Evolutionary conservation across 371 early-diverging fungal species (phyloP).

Genomic region (Lichtheimia hyalospora): DNA sequence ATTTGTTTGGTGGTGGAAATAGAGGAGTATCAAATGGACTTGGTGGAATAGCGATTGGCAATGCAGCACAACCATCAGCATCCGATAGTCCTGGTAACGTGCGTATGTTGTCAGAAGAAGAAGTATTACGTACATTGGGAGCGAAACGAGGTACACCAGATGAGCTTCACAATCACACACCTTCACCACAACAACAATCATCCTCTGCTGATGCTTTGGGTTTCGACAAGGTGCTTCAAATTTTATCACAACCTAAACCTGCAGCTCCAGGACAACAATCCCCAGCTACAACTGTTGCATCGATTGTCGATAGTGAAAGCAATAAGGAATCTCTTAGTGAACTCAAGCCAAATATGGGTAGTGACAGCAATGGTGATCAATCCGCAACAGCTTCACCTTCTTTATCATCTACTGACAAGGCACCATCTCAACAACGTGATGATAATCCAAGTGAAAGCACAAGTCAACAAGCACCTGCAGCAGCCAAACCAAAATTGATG

Average conservation of each 20-base stretch:
- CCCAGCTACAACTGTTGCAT: no score
- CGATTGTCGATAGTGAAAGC: no score
- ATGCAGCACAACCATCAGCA: slow-evolving; percentile 3
- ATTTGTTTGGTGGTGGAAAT: slow-evolving; percentile 47
- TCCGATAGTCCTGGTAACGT: slow-evolving; percentile 5
- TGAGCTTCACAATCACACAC: neutral
- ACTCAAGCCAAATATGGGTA: no score
- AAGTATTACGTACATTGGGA: slow-evolving; percentile 55
- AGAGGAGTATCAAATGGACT: no score
- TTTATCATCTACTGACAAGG: slow-evolving; percentile 7
- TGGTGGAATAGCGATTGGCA: slow-evolving; percentile 5
- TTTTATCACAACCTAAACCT: slow-evolving; percentile 55
- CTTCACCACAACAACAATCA: slow-evolving; percentile 16
- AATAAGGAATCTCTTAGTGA: no score
- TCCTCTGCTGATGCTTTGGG: slow-evolving; percentile 49
- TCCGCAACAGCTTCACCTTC: neutral
- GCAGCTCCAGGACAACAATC: neutral
- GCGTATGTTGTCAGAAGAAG: slow-evolving; percentile 62
- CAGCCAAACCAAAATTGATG: slow-evolving; percentile 23
- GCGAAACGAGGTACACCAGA: slow-evolving; percentile 28
- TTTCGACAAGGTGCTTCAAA: slow-evolving; percentile 61
- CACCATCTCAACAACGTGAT: no score
- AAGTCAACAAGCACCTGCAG: slow-evolving; percentile 4
- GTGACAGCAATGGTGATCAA: no score
- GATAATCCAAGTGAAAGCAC: slow-evolving; percentile 2